These are phyloP conservation scores for Myxozyma monticola DNA, from an alignment of 805 yeast species.

Conservation along the genomic window DNA sequence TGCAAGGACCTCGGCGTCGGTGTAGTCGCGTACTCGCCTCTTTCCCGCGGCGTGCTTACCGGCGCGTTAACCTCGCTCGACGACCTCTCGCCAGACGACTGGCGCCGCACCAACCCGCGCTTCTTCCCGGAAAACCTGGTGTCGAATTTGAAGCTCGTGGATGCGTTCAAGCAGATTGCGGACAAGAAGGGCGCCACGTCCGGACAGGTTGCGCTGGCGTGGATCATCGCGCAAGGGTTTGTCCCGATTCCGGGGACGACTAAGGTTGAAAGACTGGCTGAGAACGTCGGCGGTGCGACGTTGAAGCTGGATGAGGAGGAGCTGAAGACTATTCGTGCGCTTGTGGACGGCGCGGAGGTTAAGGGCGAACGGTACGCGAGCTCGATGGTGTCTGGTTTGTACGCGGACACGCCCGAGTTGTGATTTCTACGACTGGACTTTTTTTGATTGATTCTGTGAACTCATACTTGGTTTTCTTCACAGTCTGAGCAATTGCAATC, in stretches of 20 bases:
- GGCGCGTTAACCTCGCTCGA: conserved; percentile 52
- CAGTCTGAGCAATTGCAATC: too few species aligned
- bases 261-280: conserved; percentile 56
- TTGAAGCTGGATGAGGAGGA: conserved; percentile 22
- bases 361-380: conserved; percentile 4
- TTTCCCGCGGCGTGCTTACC: conserved; percentile 75
- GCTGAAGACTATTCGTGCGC: conserved; percentile 14
- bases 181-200: conserved; percentile 48
- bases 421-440: too few species aligned
- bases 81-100: conserved; percentile 55
- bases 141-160: conserved; percentile 53
- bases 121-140: conserved; percentile 58
- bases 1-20: too few species aligned
- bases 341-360: conserved; percentile 18
- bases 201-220: conserved; percentile 71
- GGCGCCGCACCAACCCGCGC: conserved; percentile 54
- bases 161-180: conserved; percentile 53
- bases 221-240: conserved; percentile 54
- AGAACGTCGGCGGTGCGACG: conserved; percentile 48
- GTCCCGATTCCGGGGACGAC: conserved; percentile 83
- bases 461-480: too few species aligned
- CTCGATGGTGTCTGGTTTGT: background rate
- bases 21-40: conserved; percentile 78
- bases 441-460: too few species aligned
- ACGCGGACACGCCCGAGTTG: conserved; percentile 12